These are phyloP conservation scores for Platanthera guangdongensis DNA, from an alignment of 106 monocot species.

Conservation along the genomic window DNA sequence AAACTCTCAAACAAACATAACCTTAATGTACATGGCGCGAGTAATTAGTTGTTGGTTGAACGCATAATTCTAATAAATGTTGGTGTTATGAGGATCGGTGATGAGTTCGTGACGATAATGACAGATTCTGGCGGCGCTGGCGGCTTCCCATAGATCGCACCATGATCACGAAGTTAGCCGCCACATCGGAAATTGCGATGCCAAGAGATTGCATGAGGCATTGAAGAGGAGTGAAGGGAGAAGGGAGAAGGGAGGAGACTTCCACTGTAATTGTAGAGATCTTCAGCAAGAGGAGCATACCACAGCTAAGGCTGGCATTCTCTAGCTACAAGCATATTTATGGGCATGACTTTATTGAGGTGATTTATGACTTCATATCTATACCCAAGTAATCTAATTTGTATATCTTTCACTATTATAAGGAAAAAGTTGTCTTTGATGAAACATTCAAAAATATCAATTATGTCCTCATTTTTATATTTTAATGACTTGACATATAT, in stretches of 20 bases:
- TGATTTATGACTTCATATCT: neutral
- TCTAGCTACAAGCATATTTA: constrained; percentile 40
- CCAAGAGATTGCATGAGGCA: constrained; percentile 37
- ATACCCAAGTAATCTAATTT: too few relatives aligned
- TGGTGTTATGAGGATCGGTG: too few relatives aligned
- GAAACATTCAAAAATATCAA: too few relatives aligned
- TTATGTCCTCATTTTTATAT: too few relatives aligned
- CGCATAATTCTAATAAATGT: too few relatives aligned
- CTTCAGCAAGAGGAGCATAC: constrained; percentile 47
- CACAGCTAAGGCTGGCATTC: constrained; percentile 31
- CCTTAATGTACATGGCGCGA: too few relatives aligned
- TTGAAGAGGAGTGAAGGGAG: neutral
- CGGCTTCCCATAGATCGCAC: constrained; percentile 46
- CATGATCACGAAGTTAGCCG: constrained; percentile 22
- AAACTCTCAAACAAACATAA: too few relatives aligned
- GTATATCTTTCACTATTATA: too few relatives aligned
- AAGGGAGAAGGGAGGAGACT: constrained; percentile 22
- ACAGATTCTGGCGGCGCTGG: constrained; percentile 35
- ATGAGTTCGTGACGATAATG: neutral
- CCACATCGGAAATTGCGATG: constrained; percentile 42
- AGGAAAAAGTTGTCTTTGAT: too few relatives aligned
- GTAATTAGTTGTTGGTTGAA: too few relatives aligned
- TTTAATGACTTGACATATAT: too few relatives aligned
- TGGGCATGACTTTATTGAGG: constrained; percentile 32
- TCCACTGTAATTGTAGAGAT: constrained; percentile 23